A percentile compares a stretch with the other conserved stretches of the same genome.
Evolutionary conservation across 2,329 filamentous ascomycete species (phyloP).

Genomic region (Helotiales sp.): DNA sequence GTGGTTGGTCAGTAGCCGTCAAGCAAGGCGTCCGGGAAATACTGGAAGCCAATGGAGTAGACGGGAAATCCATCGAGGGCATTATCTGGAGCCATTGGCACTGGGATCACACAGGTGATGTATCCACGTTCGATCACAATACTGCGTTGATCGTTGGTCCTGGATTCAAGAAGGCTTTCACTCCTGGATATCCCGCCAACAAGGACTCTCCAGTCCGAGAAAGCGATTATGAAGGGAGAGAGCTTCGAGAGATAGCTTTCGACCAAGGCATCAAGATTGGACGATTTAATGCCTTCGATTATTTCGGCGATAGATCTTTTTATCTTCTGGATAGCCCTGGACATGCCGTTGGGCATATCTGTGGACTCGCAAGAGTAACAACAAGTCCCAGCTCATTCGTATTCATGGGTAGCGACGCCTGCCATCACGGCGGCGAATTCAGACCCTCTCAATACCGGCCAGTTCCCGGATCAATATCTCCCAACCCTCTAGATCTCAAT

Average conservation of each 20-base stretch:
- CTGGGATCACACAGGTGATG: constrained; percentile 51
- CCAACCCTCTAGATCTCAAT: constrained; percentile 45
- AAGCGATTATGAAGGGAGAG: constrained; percentile 47
- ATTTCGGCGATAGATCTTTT: constrained; percentile 60
- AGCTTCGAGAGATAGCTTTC: constrained; percentile 44
- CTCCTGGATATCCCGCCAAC: constrained; percentile 52
- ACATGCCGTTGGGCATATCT: constrained; percentile 53
- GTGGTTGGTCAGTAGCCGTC: constrained; percentile 46
- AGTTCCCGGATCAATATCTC: constrained; percentile 46
- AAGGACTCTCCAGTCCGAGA: constrained; percentile 47
- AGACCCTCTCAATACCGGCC: constrained; percentile 50
- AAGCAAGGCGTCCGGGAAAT: constrained; percentile 50
- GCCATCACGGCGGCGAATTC: constrained; percentile 52
- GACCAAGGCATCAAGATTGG: constrained; percentile 49
- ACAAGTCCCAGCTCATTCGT: constrained; percentile 48
- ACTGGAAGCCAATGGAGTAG: constrained; percentile 46
- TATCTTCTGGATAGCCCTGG: constrained; percentile 58
- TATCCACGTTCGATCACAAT: constrained; percentile 48
- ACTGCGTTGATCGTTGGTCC: constrained; percentile 54
- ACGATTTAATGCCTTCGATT: constrained; percentile 55
- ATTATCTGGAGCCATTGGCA: constrained; percentile 47
- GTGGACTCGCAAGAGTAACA: constrained; percentile 48
- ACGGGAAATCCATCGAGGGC: constrained; percentile 43
- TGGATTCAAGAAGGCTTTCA: constrained; percentile 49
- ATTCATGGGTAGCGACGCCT: constrained; percentile 55